phyloP scores from a whole-genome alignment of 345 rosid genomes.

The Heritiera littoralis region DNA sequence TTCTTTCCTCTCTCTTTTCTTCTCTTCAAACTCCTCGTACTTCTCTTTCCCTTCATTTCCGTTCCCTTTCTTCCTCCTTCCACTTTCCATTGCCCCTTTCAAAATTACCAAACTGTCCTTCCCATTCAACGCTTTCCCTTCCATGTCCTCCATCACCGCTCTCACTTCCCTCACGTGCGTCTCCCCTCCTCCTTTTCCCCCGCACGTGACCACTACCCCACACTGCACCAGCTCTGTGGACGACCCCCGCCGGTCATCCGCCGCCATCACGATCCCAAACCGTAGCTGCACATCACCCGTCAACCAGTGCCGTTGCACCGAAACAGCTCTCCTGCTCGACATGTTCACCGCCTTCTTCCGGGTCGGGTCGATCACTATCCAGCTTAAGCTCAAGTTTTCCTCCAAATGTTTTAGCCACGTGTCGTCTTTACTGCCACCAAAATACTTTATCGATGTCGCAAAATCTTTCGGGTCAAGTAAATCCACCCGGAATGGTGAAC shows the following conservation, averaged over 20 bases:
- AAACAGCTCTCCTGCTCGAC: slow-evolving; percentile 56
- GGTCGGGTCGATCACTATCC: slow-evolving; percentile 72
- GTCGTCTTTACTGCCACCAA: slow-evolving; percentile 27
- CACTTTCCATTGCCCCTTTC: slow-evolving; percentile 42
- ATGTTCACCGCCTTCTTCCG: slow-evolving; percentile 56
- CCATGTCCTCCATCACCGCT: slow-evolving; percentile 74
- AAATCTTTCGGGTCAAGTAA: slow-evolving; percentile 55
- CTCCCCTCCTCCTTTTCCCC: slow-evolving; percentile 59
- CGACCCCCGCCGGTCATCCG: slow-evolving; percentile 13
- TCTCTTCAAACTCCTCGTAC: slow-evolving; percentile 36
- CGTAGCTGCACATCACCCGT: slow-evolving; percentile 55
- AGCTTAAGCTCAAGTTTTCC: slow-evolving; percentile 51
- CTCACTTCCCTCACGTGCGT: slow-evolving; percentile 72
- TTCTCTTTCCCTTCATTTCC: neutral
- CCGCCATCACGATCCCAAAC: slow-evolving; percentile 43
- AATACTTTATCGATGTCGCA: slow-evolving; percentile 33
- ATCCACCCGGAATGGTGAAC: slow-evolving; percentile 71
- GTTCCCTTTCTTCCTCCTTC: slow-evolving; percentile 25
- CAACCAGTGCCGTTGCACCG: slow-evolving; percentile 71
- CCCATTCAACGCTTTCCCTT: slow-evolving; percentile 66
- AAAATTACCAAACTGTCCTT: slow-evolving; percentile 65
- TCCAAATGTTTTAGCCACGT: slow-evolving; percentile 52
- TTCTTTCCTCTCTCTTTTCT: slow-evolving; percentile 43
- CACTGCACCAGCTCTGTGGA: slow-evolving; percentile 31
- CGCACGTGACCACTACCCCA: slow-evolving; percentile 42